These are phyloP conservation scores for Hamigera avellanea DNA, from an alignment of 495 filamentous ascomycete genomes.

Conservation along the genomic window DNA sequence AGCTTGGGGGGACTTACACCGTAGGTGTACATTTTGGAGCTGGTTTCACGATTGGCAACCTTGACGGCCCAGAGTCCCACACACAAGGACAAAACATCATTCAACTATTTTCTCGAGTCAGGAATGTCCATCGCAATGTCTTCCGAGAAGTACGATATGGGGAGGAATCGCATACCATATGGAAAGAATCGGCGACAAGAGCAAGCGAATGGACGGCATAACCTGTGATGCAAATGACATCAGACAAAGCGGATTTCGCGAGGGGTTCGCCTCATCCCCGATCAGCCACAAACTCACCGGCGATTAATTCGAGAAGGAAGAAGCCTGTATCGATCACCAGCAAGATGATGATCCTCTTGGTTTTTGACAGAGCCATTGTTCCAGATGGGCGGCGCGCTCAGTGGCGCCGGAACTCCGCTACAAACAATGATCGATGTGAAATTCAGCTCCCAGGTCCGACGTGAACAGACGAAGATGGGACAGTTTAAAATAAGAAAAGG, in stretches of 20 bases:
- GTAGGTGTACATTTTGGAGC: slow-evolving; percentile 84
- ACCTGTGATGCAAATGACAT: slow-evolving; percentile 26
- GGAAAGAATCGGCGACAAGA: slow-evolving; percentile 91
- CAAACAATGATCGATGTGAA: too few relatives aligned
- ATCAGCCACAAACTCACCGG: slow-evolving; percentile 36
- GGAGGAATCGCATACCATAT: slow-evolving; percentile 58
- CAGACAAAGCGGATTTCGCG: background rate
- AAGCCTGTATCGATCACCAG: slow-evolving; percentile 82
- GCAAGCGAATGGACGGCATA: slow-evolving; percentile 83
- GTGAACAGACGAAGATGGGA: too few relatives aligned
- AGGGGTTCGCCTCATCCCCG: background rate
- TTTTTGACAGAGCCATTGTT: slow-evolving; percentile 83
- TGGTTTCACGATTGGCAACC: slow-evolving; percentile 63
- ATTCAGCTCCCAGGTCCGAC: too few relatives aligned
- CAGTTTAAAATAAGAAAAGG: slow-evolving; percentile 3
- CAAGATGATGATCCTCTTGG: slow-evolving; percentile 82
- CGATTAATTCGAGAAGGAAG: slow-evolving; percentile 78
- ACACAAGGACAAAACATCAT: slow-evolving; percentile 87
- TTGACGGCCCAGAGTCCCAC: slow-evolving; percentile 95
- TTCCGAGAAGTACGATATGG: slow-evolving; percentile 28
- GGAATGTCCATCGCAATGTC: background rate
- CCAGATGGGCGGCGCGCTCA: slow-evolving; percentile 15
- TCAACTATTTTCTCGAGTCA: slow-evolving; percentile 39
- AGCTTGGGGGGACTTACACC: slow-evolving; percentile 46
- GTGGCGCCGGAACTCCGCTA: slow-evolving; percentile 17